Percentiles rank a stretch among this genome's conserved stretches.
Conservation (phyloP, 208 protist species). For the Leishmania gerbilli region DNA sequence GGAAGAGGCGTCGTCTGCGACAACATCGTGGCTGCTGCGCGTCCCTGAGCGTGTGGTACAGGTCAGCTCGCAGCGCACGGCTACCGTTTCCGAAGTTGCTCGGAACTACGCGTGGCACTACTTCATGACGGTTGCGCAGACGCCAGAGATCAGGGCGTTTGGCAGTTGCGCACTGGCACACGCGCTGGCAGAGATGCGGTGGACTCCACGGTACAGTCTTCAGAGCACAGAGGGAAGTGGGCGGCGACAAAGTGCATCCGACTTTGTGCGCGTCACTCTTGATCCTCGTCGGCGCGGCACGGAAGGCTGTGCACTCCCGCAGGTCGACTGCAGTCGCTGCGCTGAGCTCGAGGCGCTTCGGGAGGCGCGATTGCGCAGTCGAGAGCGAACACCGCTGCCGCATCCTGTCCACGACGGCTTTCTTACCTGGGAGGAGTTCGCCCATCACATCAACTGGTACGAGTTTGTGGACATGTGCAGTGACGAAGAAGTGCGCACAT, state of each 20-base stretch:
- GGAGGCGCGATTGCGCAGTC: conserved; percentile 36
- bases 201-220: conserved; percentile 20
- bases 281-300: background rate
- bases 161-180: conserved; percentile 19
- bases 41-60: conserved; percentile 7
- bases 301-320: background rate
- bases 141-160: conserved; percentile 25
- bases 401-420: conserved; percentile 54
- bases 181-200: conserved; percentile 15
- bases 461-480: conserved; percentile 72
- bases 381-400: conserved; percentile 54
- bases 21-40: conserved; percentile 17
- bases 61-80: conserved; percentile 6
- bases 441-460: conserved; percentile 75
- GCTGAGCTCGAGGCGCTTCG: conserved; percentile 59
- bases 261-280: conserved; percentile 4
- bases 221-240: background rate
- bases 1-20: background rate
- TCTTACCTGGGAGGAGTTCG: conserved; percentile 72
- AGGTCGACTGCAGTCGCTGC: conserved; percentile 52
- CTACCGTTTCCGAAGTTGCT: conserved; percentile 28
- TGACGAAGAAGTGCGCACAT: conserved; percentile 46
- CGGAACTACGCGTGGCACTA: conserved; percentile 12
- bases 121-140: conserved; percentile 23
- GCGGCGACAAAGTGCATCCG: background rate